Evolutionary conservation across 805 yeast species (phyloP), one percentile per base, ranked within the genome.

Genomic region (Myxozyma neglecta): DNA sequence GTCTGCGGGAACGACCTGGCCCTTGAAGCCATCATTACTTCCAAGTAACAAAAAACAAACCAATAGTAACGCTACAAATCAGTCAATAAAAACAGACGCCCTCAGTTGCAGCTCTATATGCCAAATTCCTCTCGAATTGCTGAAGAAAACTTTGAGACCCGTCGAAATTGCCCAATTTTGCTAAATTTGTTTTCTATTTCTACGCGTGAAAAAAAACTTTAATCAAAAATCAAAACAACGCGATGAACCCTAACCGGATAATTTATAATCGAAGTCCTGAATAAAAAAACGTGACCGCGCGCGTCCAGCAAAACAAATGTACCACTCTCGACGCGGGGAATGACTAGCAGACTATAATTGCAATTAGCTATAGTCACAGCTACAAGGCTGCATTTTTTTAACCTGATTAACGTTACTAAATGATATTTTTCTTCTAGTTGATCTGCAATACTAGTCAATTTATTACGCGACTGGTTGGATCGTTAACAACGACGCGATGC

Each of bases 1-100:
- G 60, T 43, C 32, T 47, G 59, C n/a, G 68, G 68, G 43, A 65
- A 57, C 37, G 68, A 45, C 35, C 67, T 52, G 11, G 63, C 37
- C 20, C 57, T 45, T 3, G 68, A 49, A 14, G 62, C 65, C 68
- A 64, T 64, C 24, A 6, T 50, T 16, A 10, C 50, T 39, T 14
- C 47, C 18, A 48, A 10, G 35, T 14, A 37, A n/a, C 34, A 32
- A 18, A 35, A 36, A 49, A 35, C 9, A 35, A 10, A 18, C 4
- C 14, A 16, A 37, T 16, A 7, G 24, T 1, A 48, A 48, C 13
- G 14, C 29, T 11, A 24, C 9, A 32, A 48, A 6, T 14, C 35
- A 13, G 5, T 10, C 16, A 40, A 43, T 24, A 34, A 16, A 13
- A 48, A 32, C 20, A 48, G 20, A 18, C 10, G 14, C 10, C 35